These are phyloP conservation scores for Phalaenopsis equestris DNA, from an alignment of 106 monocot species.

Conservation along the genomic window DNA sequence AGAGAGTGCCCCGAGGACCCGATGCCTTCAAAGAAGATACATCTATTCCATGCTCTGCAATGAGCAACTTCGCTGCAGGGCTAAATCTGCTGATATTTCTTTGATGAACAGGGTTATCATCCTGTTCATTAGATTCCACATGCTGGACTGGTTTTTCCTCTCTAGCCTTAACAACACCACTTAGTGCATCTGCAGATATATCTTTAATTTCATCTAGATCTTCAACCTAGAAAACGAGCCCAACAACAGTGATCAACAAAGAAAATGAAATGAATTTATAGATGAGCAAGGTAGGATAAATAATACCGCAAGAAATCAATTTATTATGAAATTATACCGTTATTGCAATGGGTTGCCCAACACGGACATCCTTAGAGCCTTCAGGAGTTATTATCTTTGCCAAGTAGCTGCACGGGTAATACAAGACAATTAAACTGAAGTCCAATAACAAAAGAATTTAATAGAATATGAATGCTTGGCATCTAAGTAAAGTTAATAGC, in stretches of 20 bases:
- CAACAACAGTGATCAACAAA: neutral
- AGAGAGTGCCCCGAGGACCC: conserved; percentile 84
- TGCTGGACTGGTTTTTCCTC: conserved; percentile 28
- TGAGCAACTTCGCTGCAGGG: conserved; percentile 87
- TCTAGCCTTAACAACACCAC: conserved; percentile 30
- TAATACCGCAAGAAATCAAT: neutral
- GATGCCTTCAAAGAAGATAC: conserved; percentile 67
- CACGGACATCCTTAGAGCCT: conserved; percentile 93
- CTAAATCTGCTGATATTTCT: conserved; percentile 62
- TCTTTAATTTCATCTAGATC: conserved; percentile 73
- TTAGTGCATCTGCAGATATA: conserved; percentile 42
- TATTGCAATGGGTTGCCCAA: conserved; percentile 92
- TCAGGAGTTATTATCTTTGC: conserved; percentile 94
- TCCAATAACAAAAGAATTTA: conserved; percentile 2
- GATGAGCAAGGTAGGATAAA: neutral
- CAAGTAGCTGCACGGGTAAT: conserved; percentile 49
- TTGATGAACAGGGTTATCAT: conserved; percentile 13
- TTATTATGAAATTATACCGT: conserved; percentile 35
- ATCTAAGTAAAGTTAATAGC: neutral
- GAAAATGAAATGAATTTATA: neutral
- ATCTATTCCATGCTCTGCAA: conserved; percentile 68
- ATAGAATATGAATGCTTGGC: neutral
- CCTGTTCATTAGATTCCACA: conserved; percentile 18
- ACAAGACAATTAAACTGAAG: conserved; percentile 10
- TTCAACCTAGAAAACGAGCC: conserved; percentile 65